Conservation (phyloP, 2,329 filamentous ascomycete species). For the Phaeosphaeriaceae sp. region DNA sequence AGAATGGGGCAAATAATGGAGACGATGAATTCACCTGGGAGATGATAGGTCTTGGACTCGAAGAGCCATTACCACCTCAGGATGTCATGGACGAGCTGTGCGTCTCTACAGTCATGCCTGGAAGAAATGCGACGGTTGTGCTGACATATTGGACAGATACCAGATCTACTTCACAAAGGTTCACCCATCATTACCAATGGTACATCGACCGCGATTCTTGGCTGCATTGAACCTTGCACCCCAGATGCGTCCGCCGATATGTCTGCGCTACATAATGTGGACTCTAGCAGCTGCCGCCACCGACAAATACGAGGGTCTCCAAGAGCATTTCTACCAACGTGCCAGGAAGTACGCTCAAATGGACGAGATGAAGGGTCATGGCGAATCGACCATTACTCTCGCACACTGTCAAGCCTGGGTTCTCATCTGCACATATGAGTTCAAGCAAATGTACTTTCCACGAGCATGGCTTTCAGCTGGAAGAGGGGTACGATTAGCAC, state of each 20-base stretch:
- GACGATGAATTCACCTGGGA: conserved; percentile 75
- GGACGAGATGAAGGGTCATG: conserved; percentile 91
- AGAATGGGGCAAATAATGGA: conserved; percentile 21
- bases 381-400: conserved; percentile 85
- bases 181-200: conserved; percentile 84
- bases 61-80: conserved; percentile 79
- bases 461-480: conserved; percentile 94
- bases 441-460: conserved; percentile 97
- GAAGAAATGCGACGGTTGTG: background rate
- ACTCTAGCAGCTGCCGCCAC: conserved; percentile 85
- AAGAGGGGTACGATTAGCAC: conserved; percentile 77
- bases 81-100: conserved; percentile 88
- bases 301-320: conserved; percentile 80
- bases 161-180: conserved; percentile 91
- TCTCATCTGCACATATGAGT: conserved; percentile 84
- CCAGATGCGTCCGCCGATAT: conserved; percentile 83
- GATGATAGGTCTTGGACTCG: conserved; percentile 80
- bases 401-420: conserved; percentile 87
- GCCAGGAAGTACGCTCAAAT: conserved; percentile 88
- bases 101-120: conserved; percentile 31
- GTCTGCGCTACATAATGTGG: conserved; percentile 94
- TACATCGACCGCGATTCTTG: conserved; percentile 86
- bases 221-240: conserved; percentile 91
- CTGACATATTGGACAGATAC: conserved; percentile 61
- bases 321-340: conserved; percentile 88